Evolutionary conservation across 2,329 filamentous ascomycete species (phyloP).

Genomic region (Colletotrichum sp.): DNA sequence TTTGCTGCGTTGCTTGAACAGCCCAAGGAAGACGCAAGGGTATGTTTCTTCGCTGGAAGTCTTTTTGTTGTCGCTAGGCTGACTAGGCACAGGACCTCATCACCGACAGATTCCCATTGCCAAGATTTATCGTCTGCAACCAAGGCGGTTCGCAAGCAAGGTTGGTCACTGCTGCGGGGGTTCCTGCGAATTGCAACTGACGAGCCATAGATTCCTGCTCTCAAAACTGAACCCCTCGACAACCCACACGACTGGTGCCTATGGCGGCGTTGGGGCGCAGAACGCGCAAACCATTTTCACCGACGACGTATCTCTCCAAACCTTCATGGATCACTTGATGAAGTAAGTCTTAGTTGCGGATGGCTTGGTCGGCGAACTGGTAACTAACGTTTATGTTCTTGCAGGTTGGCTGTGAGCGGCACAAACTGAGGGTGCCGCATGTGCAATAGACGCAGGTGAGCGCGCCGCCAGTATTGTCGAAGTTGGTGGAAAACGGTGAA

Average conservation of each 20-base stretch:
- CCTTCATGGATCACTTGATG: constrained; percentile 99
- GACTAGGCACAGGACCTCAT: constrained; percentile 77
- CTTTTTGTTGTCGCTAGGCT: constrained; percentile 3
- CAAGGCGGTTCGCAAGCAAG: constrained; percentile 92
- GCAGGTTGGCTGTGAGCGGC: constrained; percentile 66
- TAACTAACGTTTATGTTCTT: constrained; percentile 11
- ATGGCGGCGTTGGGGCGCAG: constrained; percentile 83
- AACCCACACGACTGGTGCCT: constrained; percentile 91
- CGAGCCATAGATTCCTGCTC: constrained; percentile 76
- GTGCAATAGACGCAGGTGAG: neutral
- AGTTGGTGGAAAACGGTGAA: neutral
- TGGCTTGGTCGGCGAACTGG: neutral
- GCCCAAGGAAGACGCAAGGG: constrained; percentile 95
- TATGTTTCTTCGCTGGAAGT: constrained; percentile 50
- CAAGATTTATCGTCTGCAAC: constrained; percentile 97
- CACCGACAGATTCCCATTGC: constrained; percentile 95
- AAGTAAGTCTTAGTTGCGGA: constrained; percentile 66
- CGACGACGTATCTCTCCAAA: constrained; percentile 96
- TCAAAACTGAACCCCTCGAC: constrained; percentile 98
- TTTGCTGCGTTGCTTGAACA: constrained; percentile 87
- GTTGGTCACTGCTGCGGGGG: neutral
- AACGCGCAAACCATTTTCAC: constrained; percentile 98
- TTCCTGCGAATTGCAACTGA: neutral
- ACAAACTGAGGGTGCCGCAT: constrained; percentile 55
- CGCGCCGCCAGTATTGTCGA: neutral